These are phyloP conservation scores for Mentha longifolia DNA, from an alignment of 257 asterid genomes.

Conservation along the genomic window DNA sequence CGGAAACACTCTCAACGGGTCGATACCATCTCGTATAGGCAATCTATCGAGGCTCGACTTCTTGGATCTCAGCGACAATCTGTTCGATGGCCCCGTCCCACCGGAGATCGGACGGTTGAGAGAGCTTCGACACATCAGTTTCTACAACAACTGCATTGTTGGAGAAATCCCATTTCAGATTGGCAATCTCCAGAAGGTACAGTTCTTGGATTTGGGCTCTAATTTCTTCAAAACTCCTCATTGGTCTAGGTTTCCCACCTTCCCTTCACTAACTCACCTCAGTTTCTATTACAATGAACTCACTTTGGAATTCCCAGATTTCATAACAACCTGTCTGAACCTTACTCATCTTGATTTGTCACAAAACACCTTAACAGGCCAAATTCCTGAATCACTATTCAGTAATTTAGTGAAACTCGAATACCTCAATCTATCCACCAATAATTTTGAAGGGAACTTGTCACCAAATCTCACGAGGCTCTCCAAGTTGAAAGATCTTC, in stretches of 20 bases:
- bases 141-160: slow-evolving; percentile 55
- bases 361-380: slow-evolving; percentile 53
- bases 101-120: slow-evolving; percentile 63
- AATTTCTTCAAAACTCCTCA: slow-evolving; percentile 60
- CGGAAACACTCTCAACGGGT: slow-evolving; percentile 55
- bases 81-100: slow-evolving; percentile 51
- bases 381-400: slow-evolving; percentile 62
- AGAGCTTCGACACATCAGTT: slow-evolving; percentile 48
- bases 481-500: slow-evolving; percentile 53
- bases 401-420: slow-evolving; percentile 53
- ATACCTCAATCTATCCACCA: slow-evolving; percentile 50
- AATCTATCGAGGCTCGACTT: slow-evolving; percentile 48
- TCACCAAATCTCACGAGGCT: slow-evolving; percentile 52
- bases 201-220: slow-evolving; percentile 66
- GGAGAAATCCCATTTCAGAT: slow-evolving; percentile 71
- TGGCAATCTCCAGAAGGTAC: slow-evolving; percentile 57
- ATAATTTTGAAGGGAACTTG: slow-evolving; percentile 58
- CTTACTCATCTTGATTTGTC: slow-evolving; percentile 73
- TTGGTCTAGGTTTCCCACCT: slow-evolving; percentile 59
- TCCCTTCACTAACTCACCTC: slow-evolving; percentile 60
- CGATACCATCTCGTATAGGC: slow-evolving; percentile 68
- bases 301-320: slow-evolving; percentile 58
- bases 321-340: slow-evolving; percentile 54
- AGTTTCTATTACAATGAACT: slow-evolving; percentile 51
- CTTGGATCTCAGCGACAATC: slow-evolving; percentile 73